phyloP scores from a whole-genome alignment of 495 filamentous ascomycete species.

The Penicillium ucsense region DNA sequence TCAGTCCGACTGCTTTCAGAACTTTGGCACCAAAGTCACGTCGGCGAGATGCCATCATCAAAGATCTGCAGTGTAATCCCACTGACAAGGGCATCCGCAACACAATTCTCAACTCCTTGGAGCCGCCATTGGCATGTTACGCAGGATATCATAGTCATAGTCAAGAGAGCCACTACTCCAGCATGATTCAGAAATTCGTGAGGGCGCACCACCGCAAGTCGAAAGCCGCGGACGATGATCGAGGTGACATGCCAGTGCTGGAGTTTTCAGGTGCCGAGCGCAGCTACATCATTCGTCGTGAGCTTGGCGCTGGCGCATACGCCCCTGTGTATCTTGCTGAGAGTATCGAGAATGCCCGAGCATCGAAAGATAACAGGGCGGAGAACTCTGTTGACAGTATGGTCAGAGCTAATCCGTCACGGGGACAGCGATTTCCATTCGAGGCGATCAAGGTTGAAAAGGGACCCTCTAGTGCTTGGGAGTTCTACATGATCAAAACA shows the following conservation, averaged over 20 bases:
- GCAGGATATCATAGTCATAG: conserved; percentile 66
- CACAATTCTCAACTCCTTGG: conserved; percentile 60
- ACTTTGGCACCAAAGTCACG: conserved; percentile 15
- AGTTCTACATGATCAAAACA: conserved; percentile 90
- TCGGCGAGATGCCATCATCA: conserved; percentile 54
- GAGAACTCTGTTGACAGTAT: conserved; percentile 38
- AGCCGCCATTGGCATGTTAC: conserved; percentile 62
- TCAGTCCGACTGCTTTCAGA: conserved; percentile 43
- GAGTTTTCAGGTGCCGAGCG: conserved; percentile 49
- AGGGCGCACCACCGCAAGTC: conserved; percentile 54
- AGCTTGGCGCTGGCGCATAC: conserved; percentile 87
- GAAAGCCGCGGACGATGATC: conserved; percentile 40
- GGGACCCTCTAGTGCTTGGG: conserved; percentile 78
- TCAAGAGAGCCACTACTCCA: conserved; percentile 47
- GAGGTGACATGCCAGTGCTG: conserved; percentile 56
- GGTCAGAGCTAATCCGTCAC: conserved; percentile 11
- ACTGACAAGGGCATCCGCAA: conserved; percentile 63
- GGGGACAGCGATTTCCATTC: conserved; percentile 39
- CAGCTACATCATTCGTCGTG: conserved; percentile 70
- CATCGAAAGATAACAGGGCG: conserved; percentile 20
- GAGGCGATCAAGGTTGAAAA: conserved; percentile 90
- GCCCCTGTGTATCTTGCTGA: conserved; percentile 89
- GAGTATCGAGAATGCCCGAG: conserved; percentile 39
- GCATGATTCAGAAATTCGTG: conserved; percentile 70
- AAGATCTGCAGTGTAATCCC: conserved; percentile 79